Evolutionary conservation across 2,329 filamentous ascomycete genomes (phyloP).

Genomic region (Sporothrix variecibatus): DNA sequence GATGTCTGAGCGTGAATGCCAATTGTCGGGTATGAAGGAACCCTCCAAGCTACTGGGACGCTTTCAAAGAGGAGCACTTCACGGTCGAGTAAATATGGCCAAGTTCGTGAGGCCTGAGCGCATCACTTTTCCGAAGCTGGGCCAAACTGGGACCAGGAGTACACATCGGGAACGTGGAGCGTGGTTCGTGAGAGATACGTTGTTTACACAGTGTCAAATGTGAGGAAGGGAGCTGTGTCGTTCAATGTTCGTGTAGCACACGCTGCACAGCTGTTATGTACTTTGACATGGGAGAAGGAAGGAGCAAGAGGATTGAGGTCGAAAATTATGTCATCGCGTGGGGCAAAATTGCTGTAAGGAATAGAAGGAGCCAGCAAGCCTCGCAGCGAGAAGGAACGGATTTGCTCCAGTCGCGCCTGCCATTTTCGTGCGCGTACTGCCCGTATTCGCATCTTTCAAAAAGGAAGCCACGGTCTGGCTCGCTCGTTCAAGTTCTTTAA

Average conservation of each 20-base stretch:
- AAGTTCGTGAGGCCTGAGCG: too few species aligned
- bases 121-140: too few species aligned
- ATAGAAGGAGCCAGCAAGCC: neutral
- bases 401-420: neutral
- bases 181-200: too few species aligned
- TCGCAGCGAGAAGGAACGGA: neutral
- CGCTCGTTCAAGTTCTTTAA: neutral
- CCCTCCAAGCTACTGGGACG: neutral
- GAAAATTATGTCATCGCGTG: slow-evolving; percentile 1
- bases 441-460: neutral
- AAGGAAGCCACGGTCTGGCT: too few species aligned
- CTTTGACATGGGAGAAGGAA: neutral
- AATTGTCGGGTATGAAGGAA: neutral
- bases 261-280: too few species aligned
- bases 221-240: too few species aligned
- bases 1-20: neutral
- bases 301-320: neutral
- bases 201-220: too few species aligned
- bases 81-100: too few species aligned
- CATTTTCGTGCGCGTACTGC: neutral
- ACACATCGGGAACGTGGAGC: too few species aligned
- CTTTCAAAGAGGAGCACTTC: too few species aligned
- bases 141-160: too few species aligned
- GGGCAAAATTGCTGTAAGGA: neutral
- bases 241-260: too few species aligned